These are phyloP conservation scores for Phlyctochytrium arcticum DNA, from an alignment of 192 early-diverging fungal species.

Conservation along the genomic window DNA sequence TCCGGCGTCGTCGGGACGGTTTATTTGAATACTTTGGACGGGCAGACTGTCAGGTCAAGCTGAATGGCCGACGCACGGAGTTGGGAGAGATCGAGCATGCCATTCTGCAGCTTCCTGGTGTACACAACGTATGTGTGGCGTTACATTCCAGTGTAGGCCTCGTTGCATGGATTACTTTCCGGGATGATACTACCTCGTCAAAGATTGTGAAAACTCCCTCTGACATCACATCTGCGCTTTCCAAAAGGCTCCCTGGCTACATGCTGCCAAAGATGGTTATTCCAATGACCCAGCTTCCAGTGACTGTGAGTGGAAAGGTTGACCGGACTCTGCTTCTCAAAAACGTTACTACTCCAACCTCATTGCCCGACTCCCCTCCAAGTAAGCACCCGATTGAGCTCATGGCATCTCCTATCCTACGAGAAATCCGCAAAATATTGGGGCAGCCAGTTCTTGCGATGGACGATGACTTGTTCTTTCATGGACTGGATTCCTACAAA, in stretches of 20 bases:
- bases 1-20: neutral
- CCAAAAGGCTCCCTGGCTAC: slow-evolving; percentile 2
- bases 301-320: slow-evolving; percentile 1
- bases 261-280: slow-evolving; percentile 7
- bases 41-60: slow-evolving; percentile 14
- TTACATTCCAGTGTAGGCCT: neutral
- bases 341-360: too few relatives aligned
- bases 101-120: neutral
- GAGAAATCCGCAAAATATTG: too few relatives aligned
- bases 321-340: too few relatives aligned
- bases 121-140: neutral
- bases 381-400: too few relatives aligned
- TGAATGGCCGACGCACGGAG: slow-evolving; percentile 19
- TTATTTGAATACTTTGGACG: slow-evolving; percentile 16
- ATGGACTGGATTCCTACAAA: neutral
- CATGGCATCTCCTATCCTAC: too few relatives aligned
- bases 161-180: neutral
- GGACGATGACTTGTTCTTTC: neutral
- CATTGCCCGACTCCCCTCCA: too few relatives aligned
- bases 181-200: neutral
- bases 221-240: neutral
- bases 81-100: slow-evolving; percentile 20
- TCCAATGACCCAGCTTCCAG: neutral
- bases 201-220: neutral
- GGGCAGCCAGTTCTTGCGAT: too few relatives aligned